A percentile compares a stretch with the other conserved stretches of the same genome.
Evolutionary conservation across 2,329 filamentous ascomycete species (phyloP).

Genomic region (Diaporthe citri): DNA sequence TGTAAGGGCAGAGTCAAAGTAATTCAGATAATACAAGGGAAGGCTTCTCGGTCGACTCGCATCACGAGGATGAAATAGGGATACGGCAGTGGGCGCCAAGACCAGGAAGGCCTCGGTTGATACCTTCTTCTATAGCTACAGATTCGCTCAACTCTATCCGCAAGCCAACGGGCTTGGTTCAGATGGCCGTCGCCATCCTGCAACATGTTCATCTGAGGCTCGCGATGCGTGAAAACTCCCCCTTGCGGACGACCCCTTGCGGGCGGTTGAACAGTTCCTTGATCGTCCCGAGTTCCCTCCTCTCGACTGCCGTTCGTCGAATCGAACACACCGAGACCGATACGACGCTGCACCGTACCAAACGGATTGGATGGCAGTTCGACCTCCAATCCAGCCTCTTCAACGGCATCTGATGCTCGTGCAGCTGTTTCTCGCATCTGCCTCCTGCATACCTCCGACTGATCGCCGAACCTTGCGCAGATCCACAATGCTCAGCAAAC

Average conservation of each 20-base stretch:
- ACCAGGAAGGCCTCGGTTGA: background rate
- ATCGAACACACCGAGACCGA: constrained; percentile 8
- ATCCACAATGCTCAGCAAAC: constrained; percentile 4
- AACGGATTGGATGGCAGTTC: constrained; percentile 8
- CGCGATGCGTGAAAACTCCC: background rate
- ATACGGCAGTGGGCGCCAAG: constrained; percentile 22
- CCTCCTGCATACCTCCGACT: constrained; percentile 16
- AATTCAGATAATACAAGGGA: constrained; percentile 17
- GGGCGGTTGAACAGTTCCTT: background rate
- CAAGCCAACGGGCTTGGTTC: background rate
- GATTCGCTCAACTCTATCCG: background rate
- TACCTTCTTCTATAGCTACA: background rate
- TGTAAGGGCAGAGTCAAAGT: constrained; percentile 1
- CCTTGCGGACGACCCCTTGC: background rate
- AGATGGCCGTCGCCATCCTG: constrained; percentile 3
- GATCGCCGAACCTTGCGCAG: constrained; percentile 7
- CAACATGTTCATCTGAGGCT: constrained; percentile 28
- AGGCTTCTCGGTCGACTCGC: constrained; percentile 8
- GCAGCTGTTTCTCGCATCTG: constrained; percentile 10
- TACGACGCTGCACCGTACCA: background rate
- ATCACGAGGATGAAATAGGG: constrained; percentile 16
- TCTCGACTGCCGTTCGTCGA: constrained; percentile 27
- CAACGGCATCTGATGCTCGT: constrained; percentile 2
- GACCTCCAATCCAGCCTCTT: background rate
- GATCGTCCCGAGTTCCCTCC: background rate